phyloP scores from a whole-genome alignment of 257 asterid species.

The Petunia axillaris region DNA sequence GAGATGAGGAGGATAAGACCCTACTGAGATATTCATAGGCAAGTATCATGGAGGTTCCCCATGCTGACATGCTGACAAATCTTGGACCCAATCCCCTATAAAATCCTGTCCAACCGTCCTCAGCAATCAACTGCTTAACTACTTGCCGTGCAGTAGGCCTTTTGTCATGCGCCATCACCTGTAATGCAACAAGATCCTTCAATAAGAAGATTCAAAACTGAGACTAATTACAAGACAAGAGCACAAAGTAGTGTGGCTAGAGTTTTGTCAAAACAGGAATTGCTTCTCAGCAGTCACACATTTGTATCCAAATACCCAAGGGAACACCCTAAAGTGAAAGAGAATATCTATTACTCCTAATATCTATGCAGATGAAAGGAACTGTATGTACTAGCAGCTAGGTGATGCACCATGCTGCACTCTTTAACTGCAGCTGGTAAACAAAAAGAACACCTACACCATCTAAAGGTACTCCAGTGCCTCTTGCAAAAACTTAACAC shows the following conservation, averaged over 20 bases:
- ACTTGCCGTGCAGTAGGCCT: constrained; percentile 81
- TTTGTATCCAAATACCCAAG: constrained; percentile 1
- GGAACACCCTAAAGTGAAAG: background rate
- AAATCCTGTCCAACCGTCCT: constrained; percentile 94
- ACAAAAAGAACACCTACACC: constrained; percentile 16
- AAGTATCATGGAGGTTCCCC: constrained; percentile 99
- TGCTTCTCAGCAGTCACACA: background rate
- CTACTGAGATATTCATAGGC: constrained; percentile 97
- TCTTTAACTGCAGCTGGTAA: background rate
- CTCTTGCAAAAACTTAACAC: too few relatives aligned
- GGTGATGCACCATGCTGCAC: background rate
- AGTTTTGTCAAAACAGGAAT: background rate
- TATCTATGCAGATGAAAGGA: constrained; percentile 5
- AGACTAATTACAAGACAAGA: constrained; percentile 11
- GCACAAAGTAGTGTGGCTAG: constrained; percentile 15
- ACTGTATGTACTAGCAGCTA: background rate
- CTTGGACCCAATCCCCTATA: constrained; percentile 97
- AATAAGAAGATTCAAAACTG: constrained; percentile 11
- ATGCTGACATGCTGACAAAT: constrained; percentile 97
- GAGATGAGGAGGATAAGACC: constrained; percentile 15
- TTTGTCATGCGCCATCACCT: constrained; percentile 81
- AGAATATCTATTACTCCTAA: background rate
- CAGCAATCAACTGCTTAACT: constrained; percentile 70
- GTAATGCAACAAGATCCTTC: constrained; percentile 34
- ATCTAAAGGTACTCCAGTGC: background rate